These are phyloP conservation scores for Mycena leptocephala DNA, from an alignment of 768 basidiomycete genomes.

Conservation along the genomic window DNA sequence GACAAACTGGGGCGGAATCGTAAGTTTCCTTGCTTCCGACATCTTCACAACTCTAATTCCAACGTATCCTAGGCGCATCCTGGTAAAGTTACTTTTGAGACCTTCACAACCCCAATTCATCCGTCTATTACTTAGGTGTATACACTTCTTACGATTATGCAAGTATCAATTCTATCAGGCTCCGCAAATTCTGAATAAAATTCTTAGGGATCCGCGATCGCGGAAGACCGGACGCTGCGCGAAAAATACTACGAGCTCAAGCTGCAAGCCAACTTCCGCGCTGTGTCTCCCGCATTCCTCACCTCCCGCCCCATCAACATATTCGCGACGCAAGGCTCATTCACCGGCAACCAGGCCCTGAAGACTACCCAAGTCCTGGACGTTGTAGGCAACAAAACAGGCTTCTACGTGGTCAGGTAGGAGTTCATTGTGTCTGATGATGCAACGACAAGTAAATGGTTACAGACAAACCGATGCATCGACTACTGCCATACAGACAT, in stretches of 20 bases:
- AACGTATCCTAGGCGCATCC: slow-evolving; percentile 41
- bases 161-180: slow-evolving; percentile 17
- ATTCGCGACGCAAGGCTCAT: slow-evolving; percentile 57
- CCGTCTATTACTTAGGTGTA: slow-evolving; percentile 46
- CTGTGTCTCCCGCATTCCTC: slow-evolving; percentile 66
- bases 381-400: slow-evolving; percentile 62
- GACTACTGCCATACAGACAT: slow-evolving; percentile 54
- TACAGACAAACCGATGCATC: slow-evolving; percentile 60
- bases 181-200: not conserved
- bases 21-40: not conserved
- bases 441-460: not conserved
- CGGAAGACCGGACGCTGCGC: slow-evolving; percentile 66
- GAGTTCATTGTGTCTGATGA: not conserved
- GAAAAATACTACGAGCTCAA: slow-evolving; percentile 72
- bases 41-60: not conserved
- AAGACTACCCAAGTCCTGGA: slow-evolving; percentile 67
- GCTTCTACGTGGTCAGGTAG: slow-evolving; percentile 64
- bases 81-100: slow-evolving; percentile 35
- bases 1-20: slow-evolving; percentile 60
- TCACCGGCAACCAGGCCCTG: slow-evolving; percentile 64
- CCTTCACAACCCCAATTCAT: not conserved
- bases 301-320: slow-evolving; percentile 64
- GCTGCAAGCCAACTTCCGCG: slow-evolving; percentile 66
- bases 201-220: slow-evolving; percentile 62
- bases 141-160: slow-evolving; percentile 66